phyloP scores from a whole-genome alignment of 441 rosid species.

The Cnidoscolus chayamansa region DNA sequence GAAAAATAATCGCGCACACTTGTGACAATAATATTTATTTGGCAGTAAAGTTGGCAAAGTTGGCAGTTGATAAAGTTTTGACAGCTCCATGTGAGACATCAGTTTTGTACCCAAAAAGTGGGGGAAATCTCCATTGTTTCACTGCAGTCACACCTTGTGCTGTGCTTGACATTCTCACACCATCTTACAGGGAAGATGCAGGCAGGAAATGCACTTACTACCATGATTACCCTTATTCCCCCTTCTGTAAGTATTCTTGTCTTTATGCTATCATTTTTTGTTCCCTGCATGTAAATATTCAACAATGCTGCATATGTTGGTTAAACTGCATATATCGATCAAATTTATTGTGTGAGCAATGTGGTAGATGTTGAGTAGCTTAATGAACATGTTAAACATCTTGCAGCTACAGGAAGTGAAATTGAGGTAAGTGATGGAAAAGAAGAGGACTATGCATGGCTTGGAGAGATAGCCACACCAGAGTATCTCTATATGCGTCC shows the following conservation, averaged over 20 bases:
- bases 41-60: slow-evolving; percentile 71
- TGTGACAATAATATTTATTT: slow-evolving; percentile 14
- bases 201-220: slow-evolving; percentile 84
- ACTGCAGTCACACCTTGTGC: slow-evolving; percentile 91
- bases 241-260: slow-evolving; percentile 43
- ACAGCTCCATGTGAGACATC: slow-evolving; percentile 65
- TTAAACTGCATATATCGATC: neutral
- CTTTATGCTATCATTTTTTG: neutral
- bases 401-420: slow-evolving; percentile 41
- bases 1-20: neutral
- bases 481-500: slow-evolving; percentile 67
- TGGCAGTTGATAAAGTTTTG: slow-evolving; percentile 57
- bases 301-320: neutral
- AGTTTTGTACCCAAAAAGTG: slow-evolving; percentile 68
- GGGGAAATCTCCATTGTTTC: slow-evolving; percentile 91
- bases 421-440: slow-evolving; percentile 38
- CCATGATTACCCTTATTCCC: slow-evolving; percentile 63
- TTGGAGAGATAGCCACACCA: slow-evolving; percentile 64
- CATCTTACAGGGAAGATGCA: slow-evolving; percentile 68
- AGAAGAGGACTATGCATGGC: slow-evolving; percentile 77
- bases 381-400: neutral
- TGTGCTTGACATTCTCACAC: slow-evolving; percentile 81
- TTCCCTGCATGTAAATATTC: neutral
- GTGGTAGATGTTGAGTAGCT: slow-evolving; percentile 6
- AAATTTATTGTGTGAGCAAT: neutral